These are phyloP conservation scores for Alternaria incomplexa DNA, from an alignment of 2,329 filamentous ascomycete species.

Conservation along the genomic window DNA sequence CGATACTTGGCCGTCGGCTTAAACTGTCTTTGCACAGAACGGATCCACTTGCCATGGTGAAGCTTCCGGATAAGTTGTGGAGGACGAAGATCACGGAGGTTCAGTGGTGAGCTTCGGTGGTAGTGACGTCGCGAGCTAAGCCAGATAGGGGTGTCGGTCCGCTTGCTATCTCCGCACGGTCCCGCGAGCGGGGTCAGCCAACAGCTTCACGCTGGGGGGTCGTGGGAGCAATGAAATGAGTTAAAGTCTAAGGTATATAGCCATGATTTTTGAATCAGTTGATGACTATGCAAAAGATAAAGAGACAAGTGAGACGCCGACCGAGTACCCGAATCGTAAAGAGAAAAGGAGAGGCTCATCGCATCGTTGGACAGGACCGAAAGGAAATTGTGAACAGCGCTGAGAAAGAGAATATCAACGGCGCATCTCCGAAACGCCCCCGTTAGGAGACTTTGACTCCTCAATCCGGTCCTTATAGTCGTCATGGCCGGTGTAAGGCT, in stretches of 20 bases:
- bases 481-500: not conserved
- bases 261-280: not conserved
- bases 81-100: not conserved
- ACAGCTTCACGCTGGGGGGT: not conserved
- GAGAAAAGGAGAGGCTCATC: not conserved
- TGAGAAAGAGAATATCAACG: not conserved
- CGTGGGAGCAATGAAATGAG: too few species aligned
- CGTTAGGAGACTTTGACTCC: not conserved
- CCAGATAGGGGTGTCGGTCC: not conserved
- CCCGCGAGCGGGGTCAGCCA: slow-evolving; percentile 1
- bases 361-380: not conserved
- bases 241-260: not conserved
- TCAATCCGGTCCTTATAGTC: not conserved
- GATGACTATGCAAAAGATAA: not conserved
- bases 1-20: slow-evolving; percentile 13
- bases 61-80: not conserved
- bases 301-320: not conserved
- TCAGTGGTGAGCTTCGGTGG: not conserved
- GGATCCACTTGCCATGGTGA: not conserved
- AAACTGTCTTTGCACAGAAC: not conserved
- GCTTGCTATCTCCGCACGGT: slow-evolving; percentile 2
- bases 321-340: not conserved
- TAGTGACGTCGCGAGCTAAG: slow-evolving; percentile 6
- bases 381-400: not conserved
- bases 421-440: not conserved